A percentile compares a stretch with the other conserved stretches of the same genome.
Conservation (phyloP, 352 stramenopile species). For the Phytophthora ohioensis region DNA sequence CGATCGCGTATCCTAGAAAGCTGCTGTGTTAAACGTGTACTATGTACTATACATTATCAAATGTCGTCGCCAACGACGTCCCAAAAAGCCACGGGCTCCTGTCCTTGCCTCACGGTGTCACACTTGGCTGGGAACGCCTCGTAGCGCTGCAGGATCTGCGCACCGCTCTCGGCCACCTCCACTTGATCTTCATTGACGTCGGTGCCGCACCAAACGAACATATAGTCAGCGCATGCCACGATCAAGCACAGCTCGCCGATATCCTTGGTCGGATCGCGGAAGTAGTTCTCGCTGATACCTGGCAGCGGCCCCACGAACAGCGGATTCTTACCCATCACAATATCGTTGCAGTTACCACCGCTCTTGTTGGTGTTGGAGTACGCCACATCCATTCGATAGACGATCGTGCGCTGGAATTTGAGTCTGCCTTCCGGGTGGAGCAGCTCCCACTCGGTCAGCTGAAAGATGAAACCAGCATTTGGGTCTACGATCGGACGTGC, state of each 20-base stretch:
- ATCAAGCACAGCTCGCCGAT: conserved; percentile 72
- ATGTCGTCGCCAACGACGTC: conserved; percentile 56
- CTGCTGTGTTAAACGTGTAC: conserved; percentile 13
- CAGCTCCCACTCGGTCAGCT: conserved; percentile 90
- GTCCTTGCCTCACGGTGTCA: conserved; percentile 73
- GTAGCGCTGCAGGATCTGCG: conserved; percentile 74
- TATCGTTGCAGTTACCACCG: conserved; percentile 27
- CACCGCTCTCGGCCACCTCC: conserved; percentile 68
- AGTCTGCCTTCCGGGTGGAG: conserved; percentile 61
- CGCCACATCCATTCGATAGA: conserved; percentile 78
- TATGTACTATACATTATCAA: conserved; percentile 40
- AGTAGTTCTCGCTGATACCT: conserved; percentile 57
- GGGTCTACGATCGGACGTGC: conserved; percentile 82
- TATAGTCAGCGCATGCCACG: conserved; percentile 74
- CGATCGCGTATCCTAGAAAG: conserved; percentile 16
- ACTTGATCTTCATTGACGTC: conserved; percentile 59
- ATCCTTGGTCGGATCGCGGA: conserved; percentile 67
- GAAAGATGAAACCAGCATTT: conserved; percentile 91
- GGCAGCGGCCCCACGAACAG: conserved; percentile 68
- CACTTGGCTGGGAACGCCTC: conserved; percentile 80
- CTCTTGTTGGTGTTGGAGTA: conserved; percentile 49
- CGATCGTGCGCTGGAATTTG: conserved; percentile 57
- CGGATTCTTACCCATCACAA: conserved; percentile 49
- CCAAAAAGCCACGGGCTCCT: conserved; percentile 81
- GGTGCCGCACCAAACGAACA: conserved; percentile 85